These are phyloP conservation scores for Angomonas deanei DNA, from an alignment of 208 protist species.

Conservation along the genomic window DNA sequence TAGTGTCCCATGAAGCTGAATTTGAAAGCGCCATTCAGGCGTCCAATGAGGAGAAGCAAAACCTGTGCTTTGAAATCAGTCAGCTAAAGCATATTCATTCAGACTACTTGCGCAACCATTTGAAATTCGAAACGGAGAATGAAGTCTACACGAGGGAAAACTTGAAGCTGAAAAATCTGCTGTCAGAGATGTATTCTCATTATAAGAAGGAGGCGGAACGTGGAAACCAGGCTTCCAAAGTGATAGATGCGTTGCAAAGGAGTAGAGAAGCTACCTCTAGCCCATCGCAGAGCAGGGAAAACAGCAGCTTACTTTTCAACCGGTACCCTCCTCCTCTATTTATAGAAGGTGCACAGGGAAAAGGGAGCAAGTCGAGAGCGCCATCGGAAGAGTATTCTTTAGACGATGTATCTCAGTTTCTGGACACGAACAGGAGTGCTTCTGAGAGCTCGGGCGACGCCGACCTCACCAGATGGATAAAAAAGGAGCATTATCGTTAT, in stretches of 20 bases:
- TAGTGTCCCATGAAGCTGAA: constrained; percentile 5
- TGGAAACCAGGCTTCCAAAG: background rate
- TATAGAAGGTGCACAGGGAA: background rate
- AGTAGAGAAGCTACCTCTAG: background rate
- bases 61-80: background rate
- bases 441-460: background rate
- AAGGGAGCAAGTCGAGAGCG: background rate
- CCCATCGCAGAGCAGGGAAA: background rate
- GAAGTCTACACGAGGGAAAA: background rate
- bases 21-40: too few relatives aligned
- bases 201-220: background rate
- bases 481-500: constrained; percentile 1
- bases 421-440: background rate
- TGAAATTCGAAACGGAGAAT: constrained; percentile 1
- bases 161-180: background rate
- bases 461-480: background rate
- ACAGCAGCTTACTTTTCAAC: background rate
- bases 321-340: background rate
- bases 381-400: background rate
- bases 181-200: background rate
- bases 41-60: background rate
- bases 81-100: background rate
- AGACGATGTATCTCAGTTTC: background rate
- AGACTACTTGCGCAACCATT: background rate
- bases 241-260: too few relatives aligned